phyloP scores from a whole-genome alignment of 495 filamentous ascomycete species.

The Amniculicola lignicola region DNA sequence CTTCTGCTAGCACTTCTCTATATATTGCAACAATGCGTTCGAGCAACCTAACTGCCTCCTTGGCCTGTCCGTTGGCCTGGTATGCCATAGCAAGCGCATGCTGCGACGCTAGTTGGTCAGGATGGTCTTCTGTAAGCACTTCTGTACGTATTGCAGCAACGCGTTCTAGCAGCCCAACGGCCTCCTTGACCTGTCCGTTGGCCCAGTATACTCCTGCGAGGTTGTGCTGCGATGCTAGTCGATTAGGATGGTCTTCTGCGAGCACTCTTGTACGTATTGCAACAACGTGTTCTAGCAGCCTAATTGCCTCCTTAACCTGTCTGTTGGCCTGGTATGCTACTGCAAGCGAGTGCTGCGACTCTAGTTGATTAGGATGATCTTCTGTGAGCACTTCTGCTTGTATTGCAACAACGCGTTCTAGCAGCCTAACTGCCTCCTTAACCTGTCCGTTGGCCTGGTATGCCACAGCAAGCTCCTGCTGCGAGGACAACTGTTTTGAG shows the following conservation, averaged over 20 bases:
- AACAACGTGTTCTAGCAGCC: slow-evolving; percentile 42
- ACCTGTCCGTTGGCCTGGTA: slow-evolving; percentile 36
- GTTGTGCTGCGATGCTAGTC: slow-evolving; percentile 36
- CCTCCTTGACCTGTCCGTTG: slow-evolving; percentile 34
- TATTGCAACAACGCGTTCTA: slow-evolving; percentile 44
- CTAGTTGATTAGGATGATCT: slow-evolving; percentile 34
- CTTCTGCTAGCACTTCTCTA: slow-evolving; percentile 28
- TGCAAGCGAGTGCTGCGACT: slow-evolving; percentile 38
- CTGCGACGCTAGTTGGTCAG: slow-evolving; percentile 34
- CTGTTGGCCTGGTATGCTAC: slow-evolving; percentile 35
- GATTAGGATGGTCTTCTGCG: slow-evolving; percentile 22
- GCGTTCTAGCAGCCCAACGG: slow-evolving; percentile 36
- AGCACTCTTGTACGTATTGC: slow-evolving; percentile 34
- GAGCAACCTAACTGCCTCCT: slow-evolving; percentile 30
- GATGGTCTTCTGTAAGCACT: slow-evolving; percentile 27
- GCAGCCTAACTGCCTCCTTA: slow-evolving; percentile 27
- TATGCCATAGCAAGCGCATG: slow-evolving; percentile 39
- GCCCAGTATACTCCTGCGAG: slow-evolving; percentile 37
- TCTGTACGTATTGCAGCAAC: slow-evolving; percentile 39
- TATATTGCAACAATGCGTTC: slow-evolving; percentile 40
- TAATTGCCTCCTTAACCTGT: slow-evolving; percentile 29
- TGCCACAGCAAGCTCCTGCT: slow-evolving; percentile 38
- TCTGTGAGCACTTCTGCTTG: slow-evolving; percentile 30
- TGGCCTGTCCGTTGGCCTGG: slow-evolving; percentile 30
- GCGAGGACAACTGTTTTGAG: slow-evolving; percentile 34